Base-by-base conservation (phyloP, 31 red algal genomes). In the Endocladia muricata region DNA sequence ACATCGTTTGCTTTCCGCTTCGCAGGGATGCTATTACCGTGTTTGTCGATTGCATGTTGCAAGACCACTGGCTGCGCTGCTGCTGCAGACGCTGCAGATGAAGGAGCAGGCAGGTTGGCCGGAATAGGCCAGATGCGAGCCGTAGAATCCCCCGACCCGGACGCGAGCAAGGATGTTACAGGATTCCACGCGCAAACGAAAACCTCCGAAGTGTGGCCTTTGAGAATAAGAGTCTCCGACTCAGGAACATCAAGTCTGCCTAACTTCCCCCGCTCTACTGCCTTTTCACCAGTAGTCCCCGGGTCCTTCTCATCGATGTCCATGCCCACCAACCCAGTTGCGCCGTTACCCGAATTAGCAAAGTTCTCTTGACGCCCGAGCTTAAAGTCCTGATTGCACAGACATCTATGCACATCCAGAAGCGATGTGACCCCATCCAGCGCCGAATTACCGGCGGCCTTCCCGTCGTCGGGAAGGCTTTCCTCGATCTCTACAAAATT, bases 151-250 rank as follows among this genome's bases (percentile, higher is more conserved):
- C 88, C 96, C 19, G 91, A 94, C 32, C 91, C 96, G 2, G 78
- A 89, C 0, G 96, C 96, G 26, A 98, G 77, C 37, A 94, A 38
- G 0, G 88, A 86, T 23, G 79, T 68, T 11, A 68, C 77, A 26
- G 96, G 96, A 83, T 98, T 94, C 96, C 96, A 98, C 7, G 96
- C 74, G 28, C 82, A 90, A 0, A 88, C 88, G 82, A 95, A 98
- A 8, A 98, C 96, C 70, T 98, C 96, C 2, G 73, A 83, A 19
- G 55, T 78, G 72, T 98, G 96, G 8, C 91, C 96, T 29, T 61
- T 73, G 15, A 98, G 74, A 26, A 65, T 64, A 25, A 89, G 82
- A n/a, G 88, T 70, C 36, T 98, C 88, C 32, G 82, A 80, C 25
- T 82, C 79, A 2, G 68, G 71, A 1, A 92, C 69, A 41, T 77